Conservation (phyloP, 2,329 filamentous ascomycete genomes). For the Claviceps sp. region DNA sequence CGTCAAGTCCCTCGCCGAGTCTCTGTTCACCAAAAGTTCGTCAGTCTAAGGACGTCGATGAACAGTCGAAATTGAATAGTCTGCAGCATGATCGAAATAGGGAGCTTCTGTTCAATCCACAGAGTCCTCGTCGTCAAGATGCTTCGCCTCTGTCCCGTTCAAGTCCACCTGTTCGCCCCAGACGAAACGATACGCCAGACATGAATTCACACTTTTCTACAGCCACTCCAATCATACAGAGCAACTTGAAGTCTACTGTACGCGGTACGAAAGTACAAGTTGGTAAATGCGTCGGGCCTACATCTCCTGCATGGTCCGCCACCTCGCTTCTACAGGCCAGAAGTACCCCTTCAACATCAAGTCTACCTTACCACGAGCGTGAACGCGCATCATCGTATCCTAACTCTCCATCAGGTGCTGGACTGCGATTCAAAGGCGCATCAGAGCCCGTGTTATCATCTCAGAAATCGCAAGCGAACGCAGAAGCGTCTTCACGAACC, state of each 20-base stretch:
- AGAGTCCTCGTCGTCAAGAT: constrained; percentile 19
- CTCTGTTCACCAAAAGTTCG: constrained; percentile 46
- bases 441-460: constrained; percentile 12
- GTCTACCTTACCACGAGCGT: constrained; percentile 12
- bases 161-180: constrained; percentile 46
- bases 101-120: constrained; percentile 18
- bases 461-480: constrained; percentile 40
- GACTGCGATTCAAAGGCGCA: constrained; percentile 11
- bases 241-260: constrained; percentile 28
- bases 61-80: background rate
- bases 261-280: constrained; percentile 31
- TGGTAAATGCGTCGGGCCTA: constrained; percentile 24
- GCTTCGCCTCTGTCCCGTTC: constrained; percentile 18
- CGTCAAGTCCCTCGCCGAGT: constrained; percentile 48
- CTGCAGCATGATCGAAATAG: background rate
- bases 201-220: constrained; percentile 42
- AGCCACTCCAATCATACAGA: constrained; percentile 45
- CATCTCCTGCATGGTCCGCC: constrained; percentile 20
- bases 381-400: constrained; percentile 7
- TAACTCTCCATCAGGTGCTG: constrained; percentile 6
- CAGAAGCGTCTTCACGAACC: constrained; percentile 40
- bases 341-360: constrained; percentile 19
- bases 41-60: constrained; percentile 11
- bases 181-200: constrained; percentile 52
- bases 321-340: constrained; percentile 17